Percentiles rank a stretch among this genome's conserved stretches.
These are phyloP conservation scores for Ceratobasidium sp. DNA, from an alignment of 1,284 basidiomycete species.

Conservation along the genomic window DNA sequence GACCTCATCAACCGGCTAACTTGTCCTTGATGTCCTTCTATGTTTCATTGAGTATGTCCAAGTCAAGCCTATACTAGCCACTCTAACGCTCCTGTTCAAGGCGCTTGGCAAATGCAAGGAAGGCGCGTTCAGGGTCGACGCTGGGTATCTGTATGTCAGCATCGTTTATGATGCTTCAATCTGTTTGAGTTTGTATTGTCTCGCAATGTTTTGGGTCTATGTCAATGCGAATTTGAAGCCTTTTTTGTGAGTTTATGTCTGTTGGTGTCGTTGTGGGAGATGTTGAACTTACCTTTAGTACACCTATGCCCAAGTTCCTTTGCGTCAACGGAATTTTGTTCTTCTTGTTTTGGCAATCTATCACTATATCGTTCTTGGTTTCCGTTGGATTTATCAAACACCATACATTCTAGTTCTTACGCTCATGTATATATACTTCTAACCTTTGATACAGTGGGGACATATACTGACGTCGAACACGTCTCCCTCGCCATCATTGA, in stretches of 20 bases:
- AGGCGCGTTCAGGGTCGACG: constrained; percentile 84
- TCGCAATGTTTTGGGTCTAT: constrained; percentile 96
- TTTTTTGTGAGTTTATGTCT: constrained; percentile 61
- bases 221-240: constrained; percentile 89
- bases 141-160: constrained; percentile 94
- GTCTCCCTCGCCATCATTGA: constrained; percentile 93
- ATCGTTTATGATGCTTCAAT: constrained; percentile 76
- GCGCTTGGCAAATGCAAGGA: constrained; percentile 90
- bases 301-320: constrained; percentile 92
- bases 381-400: constrained; percentile 81
- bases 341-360: constrained; percentile 98
- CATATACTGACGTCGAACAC: constrained; percentile 91
- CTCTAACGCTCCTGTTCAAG: constrained; percentile 89
- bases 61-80: constrained; percentile 91
- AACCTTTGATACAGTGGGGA: constrained; percentile 68
- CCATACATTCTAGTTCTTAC: constrained; percentile 55
- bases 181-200: constrained; percentile 81
- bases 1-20: constrained; percentile 17
- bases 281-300: constrained; percentile 52
- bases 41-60: constrained; percentile 91
- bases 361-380: constrained; percentile 90
- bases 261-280: too few species aligned
- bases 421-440: neutral
- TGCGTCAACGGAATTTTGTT: constrained; percentile 98
- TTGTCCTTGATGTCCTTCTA: neutral